Evolutionary conservation across 768 basidiomycete genomes (phyloP), one percentile per base, ranked within the genome.

Genomic region (Panaeolus papilionaceus): DNA sequence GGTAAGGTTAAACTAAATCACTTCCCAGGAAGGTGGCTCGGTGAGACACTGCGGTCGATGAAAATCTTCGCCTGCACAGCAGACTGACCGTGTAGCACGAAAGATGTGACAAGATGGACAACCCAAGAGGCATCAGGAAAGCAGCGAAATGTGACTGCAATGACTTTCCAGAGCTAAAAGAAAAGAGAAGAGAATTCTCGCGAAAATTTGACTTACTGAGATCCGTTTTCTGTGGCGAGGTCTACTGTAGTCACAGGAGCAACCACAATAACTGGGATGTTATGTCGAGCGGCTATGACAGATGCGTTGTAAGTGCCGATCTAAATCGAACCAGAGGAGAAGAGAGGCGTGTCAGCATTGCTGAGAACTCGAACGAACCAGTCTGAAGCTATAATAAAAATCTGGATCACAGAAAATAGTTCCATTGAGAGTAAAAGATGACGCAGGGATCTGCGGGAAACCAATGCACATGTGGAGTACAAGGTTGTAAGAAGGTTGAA

Each of bases 261-360:
- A 38, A 96, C 92, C 16, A 98, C 95, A 75, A 98, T 89, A 77
- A 98, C 96, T 2, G 95, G 93, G 33, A 97, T 92, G 9, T 86
- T 85, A 78, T 96, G 95, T 33, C 94, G 86, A 65, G 91, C 89
- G 2, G 96, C 95, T 37, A 98, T 83, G 23, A 97, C 94, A 5
- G 97, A 95, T 18, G 96, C 95, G 73, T 99, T 97, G 82, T 97
- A 99, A 0, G 97, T 98, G 62, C 96, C 96, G 75, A 98, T 92
- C 83, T 85, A 69, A 26, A 64, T 64, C 63, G 28, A 64, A 45
- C 42, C 40, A 38, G 64, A 23, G 11, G 51, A 61, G 38, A 40
- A 18, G 51, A 61, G 38, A 40, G 23, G 44, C n/a, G 37, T 64
- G 44, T 23, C 64, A 65, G n/a, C 54, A 37, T 8, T 16, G 26